Conservation (phyloP, 495 filamentous ascomycete species). For the Oidiodendron maius region DNA sequence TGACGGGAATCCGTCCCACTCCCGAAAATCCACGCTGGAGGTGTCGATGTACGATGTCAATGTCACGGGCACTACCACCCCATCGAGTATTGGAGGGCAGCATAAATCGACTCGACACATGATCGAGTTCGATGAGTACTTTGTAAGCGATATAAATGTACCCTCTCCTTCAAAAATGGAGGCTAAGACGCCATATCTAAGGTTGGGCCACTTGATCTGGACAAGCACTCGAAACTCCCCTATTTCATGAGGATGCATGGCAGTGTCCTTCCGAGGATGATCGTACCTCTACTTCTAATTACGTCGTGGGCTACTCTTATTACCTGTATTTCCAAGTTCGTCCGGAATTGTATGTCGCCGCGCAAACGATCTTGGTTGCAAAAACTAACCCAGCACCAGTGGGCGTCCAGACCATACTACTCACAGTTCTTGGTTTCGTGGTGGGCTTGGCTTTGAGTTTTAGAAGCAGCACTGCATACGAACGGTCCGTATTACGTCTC, state of each 20-base stretch:
- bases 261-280: constrained; percentile 74
- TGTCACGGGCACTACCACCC: too few species aligned
- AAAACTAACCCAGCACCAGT: constrained; percentile 24
- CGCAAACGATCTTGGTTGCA: background rate
- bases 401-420: constrained; percentile 60
- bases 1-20: too few species aligned
- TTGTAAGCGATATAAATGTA: too few species aligned
- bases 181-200: too few species aligned
- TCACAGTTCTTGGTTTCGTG: constrained; percentile 87
- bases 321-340: constrained; percentile 52
- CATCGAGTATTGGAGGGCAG: too few species aligned
- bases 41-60: too few species aligned
- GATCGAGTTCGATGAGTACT: too few species aligned
- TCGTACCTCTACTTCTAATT: constrained; percentile 63
- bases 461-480: constrained; percentile 79
- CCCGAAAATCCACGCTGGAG: too few species aligned
- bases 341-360: constrained; percentile 40
- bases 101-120: too few species aligned
- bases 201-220: constrained; percentile 62
- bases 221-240: constrained; percentile 77
- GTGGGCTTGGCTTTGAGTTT: constrained; percentile 80
- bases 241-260: constrained; percentile 75
- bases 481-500: constrained; percentile 39
- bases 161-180: too few species aligned
- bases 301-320: constrained; percentile 65